Conservation (phyloP, 768 basidiomycete species). For the Amanita phalloides region DNA sequence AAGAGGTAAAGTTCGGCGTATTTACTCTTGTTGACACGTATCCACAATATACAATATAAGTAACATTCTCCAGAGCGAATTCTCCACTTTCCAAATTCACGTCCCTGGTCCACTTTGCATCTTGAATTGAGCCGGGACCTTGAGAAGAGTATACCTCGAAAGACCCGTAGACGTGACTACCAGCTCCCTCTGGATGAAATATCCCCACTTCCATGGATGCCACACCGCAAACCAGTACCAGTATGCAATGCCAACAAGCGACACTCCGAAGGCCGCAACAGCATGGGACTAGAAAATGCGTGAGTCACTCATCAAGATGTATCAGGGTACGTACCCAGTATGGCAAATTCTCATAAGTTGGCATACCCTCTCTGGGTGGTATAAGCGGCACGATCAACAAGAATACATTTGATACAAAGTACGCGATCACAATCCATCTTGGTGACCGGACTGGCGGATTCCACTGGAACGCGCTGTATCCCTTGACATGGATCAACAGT, state of each 20-base stretch:
- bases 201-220: slow-evolving; percentile 38
- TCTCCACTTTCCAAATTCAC: too few species aligned
- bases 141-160: neutral
- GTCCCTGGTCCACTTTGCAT: neutral
- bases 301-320: neutral
- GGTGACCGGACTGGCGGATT: slow-evolving; percentile 54
- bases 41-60: too few species aligned
- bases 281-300: slow-evolving; percentile 33
- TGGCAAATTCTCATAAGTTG: slow-evolving; percentile 46
- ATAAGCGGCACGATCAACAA: slow-evolving; percentile 51
- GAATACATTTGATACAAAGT: slow-evolving; percentile 58
- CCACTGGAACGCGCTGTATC: slow-evolving; percentile 39
- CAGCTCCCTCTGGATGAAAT: slow-evolving; percentile 34
- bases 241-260: slow-evolving; percentile 39
- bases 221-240: slow-evolving; percentile 45
- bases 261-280: slow-evolving; percentile 33
- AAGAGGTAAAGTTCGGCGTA: too few species aligned
- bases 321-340: slow-evolving; percentile 47
- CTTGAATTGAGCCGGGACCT: neutral
- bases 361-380: slow-evolving; percentile 42
- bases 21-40: too few species aligned
- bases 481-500: slow-evolving; percentile 43
- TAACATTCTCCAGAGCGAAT: too few species aligned
- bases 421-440: slow-evolving; percentile 35
- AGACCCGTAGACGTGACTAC: neutral